These are phyloP conservation scores for Punctularia strigosozonata DNA, from an alignment of 768 basidiomycete genomes.

Conservation along the genomic window DNA sequence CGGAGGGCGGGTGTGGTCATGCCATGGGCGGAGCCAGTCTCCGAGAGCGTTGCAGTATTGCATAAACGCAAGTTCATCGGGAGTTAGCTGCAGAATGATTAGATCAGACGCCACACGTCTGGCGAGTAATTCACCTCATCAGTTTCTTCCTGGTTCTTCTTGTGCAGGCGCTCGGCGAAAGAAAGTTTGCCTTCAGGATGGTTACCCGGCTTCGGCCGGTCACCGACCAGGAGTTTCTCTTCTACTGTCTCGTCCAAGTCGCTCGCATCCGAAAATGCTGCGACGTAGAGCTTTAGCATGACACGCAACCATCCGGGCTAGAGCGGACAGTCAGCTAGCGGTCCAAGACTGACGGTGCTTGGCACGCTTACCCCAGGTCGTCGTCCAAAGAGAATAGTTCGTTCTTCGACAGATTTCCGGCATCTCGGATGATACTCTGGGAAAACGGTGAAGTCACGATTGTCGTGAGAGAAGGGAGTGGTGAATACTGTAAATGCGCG, in stretches of 20 bases:
- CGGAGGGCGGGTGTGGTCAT: constrained; percentile 61
- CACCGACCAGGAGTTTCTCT: constrained; percentile 72
- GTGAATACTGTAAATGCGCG: neutral
- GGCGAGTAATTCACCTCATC: constrained; percentile 30
- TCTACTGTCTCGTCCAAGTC: constrained; percentile 74
- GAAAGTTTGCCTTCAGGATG: constrained; percentile 37
- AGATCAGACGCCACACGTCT: constrained; percentile 1
- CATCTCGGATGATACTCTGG: constrained; percentile 64
- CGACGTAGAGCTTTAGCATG: constrained; percentile 70
- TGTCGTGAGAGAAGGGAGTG: constrained; percentile 38
- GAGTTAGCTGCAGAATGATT: constrained; percentile 40
- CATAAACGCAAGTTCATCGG: constrained; percentile 45
- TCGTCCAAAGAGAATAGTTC: constrained; percentile 56
- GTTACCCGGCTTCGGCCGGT: constrained; percentile 56
- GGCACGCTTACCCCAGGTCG: constrained; percentile 45
- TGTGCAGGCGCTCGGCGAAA: constrained; percentile 45
- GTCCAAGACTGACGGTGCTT: neutral
- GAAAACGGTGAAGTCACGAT: constrained; percentile 74
- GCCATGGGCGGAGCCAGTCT: constrained; percentile 70
- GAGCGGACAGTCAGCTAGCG: neutral
- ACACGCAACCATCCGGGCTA: constrained; percentile 64
- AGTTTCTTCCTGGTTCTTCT: constrained; percentile 36
- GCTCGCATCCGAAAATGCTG: constrained; percentile 65
- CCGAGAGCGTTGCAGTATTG: constrained; percentile 51
- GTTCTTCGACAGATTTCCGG: constrained; percentile 42